Evolutionary conservation across 345 rosid genomes (phyloP).

Genomic region (Lenwebbia sp.): DNA sequence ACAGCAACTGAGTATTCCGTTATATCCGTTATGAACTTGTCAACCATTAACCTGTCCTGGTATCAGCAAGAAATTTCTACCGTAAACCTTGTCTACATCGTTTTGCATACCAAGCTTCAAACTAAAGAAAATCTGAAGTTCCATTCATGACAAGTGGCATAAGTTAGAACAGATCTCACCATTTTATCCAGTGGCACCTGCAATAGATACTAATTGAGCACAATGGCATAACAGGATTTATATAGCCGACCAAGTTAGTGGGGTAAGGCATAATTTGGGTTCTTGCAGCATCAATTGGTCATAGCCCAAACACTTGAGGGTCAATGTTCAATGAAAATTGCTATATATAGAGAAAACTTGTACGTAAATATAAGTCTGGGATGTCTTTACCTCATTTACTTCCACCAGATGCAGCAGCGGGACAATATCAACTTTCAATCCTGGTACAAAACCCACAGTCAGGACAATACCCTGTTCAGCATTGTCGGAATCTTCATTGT

Average conservation of each 20-base stretch:
- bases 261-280: not conserved
- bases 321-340: not conserved
- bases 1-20: constrained; percentile 29
- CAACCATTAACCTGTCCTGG: constrained; percentile 31
- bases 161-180: not conserved
- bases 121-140: not conserved
- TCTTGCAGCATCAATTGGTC: not conserved
- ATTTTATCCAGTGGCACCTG: not conserved
- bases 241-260: no score
- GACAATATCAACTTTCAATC: constrained; percentile 67
- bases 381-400: constrained; percentile 15
- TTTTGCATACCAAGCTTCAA: not conserved
- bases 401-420: constrained; percentile 18
- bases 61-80: not conserved
- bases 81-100: not conserved
- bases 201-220: no score
- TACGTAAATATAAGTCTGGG: not conserved
- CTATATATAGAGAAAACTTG: not conserved
- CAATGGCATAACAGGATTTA: no score
- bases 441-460: constrained; percentile 77
- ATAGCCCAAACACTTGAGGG: not conserved
- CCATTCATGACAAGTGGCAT: not conserved
- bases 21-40: constrained; percentile 51
- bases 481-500: not conserved
- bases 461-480: constrained; percentile 10